A percentile compares a stretch with the other conserved stretches of the same genome.
These are phyloP conservation scores for Penicillium nucicola DNA, from an alignment of 495 filamentous ascomycete genomes.

Conservation along the genomic window DNA sequence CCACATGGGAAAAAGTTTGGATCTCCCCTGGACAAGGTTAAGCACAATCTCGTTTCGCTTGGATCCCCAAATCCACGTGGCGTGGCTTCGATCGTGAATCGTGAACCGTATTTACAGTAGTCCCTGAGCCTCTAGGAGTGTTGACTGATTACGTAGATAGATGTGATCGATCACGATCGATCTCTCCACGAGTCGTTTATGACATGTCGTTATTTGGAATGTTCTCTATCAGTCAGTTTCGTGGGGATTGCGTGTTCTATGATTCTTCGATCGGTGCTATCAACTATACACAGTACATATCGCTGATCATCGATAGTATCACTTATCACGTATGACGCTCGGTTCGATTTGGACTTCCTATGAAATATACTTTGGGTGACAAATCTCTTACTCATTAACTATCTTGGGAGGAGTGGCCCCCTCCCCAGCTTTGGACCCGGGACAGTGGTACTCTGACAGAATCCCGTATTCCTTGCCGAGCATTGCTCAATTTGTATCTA, in stretches of 20 bases:
- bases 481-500: conserved; percentile 1
- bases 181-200: background rate
- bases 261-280: conserved; percentile 7
- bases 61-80: conserved; percentile 2
- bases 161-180: conserved; percentile 4
- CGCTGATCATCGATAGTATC: no score
- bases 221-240: background rate
- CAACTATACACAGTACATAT: no score
- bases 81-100: background rate
- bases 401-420: background rate
- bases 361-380: background rate
- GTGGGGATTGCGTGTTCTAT: background rate
- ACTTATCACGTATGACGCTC: no score
- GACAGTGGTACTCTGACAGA: no score
- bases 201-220: background rate
- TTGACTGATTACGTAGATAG: no score
- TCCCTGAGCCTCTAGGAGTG: no score
- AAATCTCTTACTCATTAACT: background rate
- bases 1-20: background rate
- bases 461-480: background rate
- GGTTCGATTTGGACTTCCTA: no score
- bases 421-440: background rate
- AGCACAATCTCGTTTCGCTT: background rate
- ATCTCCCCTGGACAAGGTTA: background rate
- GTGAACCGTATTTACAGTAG: no score